phyloP scores from a whole-genome alignment of 495 filamentous ascomycete species.

The Jackrogersella multiformis region DNA sequence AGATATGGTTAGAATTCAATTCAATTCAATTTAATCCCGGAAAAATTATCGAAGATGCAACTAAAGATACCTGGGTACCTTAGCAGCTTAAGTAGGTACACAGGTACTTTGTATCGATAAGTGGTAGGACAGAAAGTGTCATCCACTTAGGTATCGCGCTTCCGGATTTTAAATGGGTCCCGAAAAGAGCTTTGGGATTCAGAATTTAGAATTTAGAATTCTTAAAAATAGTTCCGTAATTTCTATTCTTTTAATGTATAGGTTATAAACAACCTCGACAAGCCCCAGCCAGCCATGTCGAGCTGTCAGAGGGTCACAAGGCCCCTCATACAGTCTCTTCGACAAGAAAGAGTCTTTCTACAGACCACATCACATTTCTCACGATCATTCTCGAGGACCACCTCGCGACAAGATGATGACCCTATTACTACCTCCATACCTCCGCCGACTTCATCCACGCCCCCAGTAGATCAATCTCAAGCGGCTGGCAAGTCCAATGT shows the following conservation, averaged over 20 bases:
- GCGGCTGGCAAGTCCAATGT: conserved; percentile 5
- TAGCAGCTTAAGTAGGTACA: no score
- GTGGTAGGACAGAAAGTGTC: neutral
- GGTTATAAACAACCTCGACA: conserved; percentile 4
- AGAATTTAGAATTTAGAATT: no score
- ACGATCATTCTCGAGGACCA: conserved; percentile 58
- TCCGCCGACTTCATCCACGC: conserved; percentile 21
- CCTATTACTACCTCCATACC: conserved; percentile 43
- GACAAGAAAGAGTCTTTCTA: conserved; percentile 52
- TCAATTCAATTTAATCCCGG: conserved; percentile 31
- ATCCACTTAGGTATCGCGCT: conserved; percentile 12
- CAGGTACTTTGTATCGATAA: conserved; percentile 31
- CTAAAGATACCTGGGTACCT: conserved; percentile 22
- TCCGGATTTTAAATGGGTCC: conserved; percentile 15
- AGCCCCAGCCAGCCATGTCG: conserved; percentile 67
- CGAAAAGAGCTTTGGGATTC: conserved; percentile 25
- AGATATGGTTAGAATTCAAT: no score
- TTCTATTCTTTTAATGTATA: conserved; percentile 6
- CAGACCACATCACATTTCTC: conserved; percentile 47
- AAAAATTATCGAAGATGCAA: conserved; percentile 40
- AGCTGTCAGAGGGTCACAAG: conserved; percentile 73
- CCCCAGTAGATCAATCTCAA: conserved; percentile 8
- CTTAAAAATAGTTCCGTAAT: conserved; percentile 32
- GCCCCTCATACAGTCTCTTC: conserved; percentile 71
- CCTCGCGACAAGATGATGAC: conserved; percentile 53